A percentile compares a stretch with the other conserved stretches of the same genome.
Evolutionary conservation across 2,329 filamentous ascomycete species (phyloP).

Genomic region (Coniosporium tulheliwenetii): DNA sequence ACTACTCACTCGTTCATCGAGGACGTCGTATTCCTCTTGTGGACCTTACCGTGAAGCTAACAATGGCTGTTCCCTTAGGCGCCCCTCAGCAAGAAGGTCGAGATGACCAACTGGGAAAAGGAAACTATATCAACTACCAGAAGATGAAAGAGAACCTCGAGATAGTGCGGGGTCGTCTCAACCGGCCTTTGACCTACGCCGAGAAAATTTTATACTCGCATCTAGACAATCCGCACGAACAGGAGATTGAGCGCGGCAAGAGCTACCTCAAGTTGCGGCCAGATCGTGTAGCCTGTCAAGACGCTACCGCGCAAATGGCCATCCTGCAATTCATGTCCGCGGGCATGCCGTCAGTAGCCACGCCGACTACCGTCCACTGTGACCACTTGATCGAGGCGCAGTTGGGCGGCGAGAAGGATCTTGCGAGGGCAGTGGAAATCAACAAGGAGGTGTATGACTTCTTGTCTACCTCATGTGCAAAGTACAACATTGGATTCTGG

Average conservation of each 20-base stretch:
- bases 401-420: slow-evolving; percentile 82
- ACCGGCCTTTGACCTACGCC: slow-evolving; percentile 83
- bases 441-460: slow-evolving; percentile 99
- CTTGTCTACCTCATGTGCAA: slow-evolving; percentile 80
- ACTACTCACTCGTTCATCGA: no score
- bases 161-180: slow-evolving; percentile 77
- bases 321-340: slow-evolving; percentile 99
- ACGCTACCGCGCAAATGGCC: slow-evolving; percentile 98
- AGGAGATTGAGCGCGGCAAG: slow-evolving; percentile 89
- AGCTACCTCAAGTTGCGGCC: slow-evolving; percentile 95
- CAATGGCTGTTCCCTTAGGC: slow-evolving; percentile 10
- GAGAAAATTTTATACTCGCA: slow-evolving; percentile 99
- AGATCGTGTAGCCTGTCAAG: slow-evolving; percentile 96
- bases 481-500: slow-evolving; percentile 99
- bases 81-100: slow-evolving; percentile 86
- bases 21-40: no score
- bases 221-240: slow-evolving; percentile 87
- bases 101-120: slow-evolving; percentile 94
- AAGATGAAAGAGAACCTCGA: slow-evolving; percentile 97
- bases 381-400: slow-evolving; percentile 99
- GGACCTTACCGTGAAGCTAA: no score
- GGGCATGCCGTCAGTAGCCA: slow-evolving; percentile 88
- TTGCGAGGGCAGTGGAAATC: slow-evolving; percentile 76
- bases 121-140: slow-evolving; percentile 97
- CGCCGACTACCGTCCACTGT: slow-evolving; percentile 91